Percentiles rank a stretch among this genome's conserved stretches.
Conservation (phyloP, 2,329 filamentous ascomycete genomes). For the Penicillium psychrosexuale region DNA sequence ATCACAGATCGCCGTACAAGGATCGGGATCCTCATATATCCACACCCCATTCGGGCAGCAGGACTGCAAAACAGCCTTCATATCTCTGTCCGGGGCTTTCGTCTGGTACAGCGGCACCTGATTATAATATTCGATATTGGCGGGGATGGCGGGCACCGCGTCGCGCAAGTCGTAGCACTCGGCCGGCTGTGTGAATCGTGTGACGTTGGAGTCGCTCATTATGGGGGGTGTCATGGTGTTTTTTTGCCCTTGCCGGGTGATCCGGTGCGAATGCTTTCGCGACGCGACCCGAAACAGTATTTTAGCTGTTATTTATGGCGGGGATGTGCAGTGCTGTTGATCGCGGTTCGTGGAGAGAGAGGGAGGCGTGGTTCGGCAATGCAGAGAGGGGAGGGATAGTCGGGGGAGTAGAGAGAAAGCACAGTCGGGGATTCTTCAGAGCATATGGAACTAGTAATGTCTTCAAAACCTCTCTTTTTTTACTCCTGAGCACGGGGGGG, state of each 20-base stretch:
- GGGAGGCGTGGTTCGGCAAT: not conserved
- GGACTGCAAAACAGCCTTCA: constrained; percentile 8
- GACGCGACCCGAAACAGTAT: not conserved
- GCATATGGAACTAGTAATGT: not conserved
- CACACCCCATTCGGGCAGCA: constrained; percentile 14
- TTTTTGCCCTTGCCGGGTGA: not conserved
- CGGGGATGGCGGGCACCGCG: constrained; percentile 3
- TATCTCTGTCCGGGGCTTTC: not conserved
- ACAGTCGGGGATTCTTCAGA: not conserved
- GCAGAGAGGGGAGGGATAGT: not conserved
- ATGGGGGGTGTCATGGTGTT: not conserved
- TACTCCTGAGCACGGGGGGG: not conserved
- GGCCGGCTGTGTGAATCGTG: constrained; percentile 7
- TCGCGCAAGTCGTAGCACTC: constrained; percentile 14
- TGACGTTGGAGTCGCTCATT: not conserved
- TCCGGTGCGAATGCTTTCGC: not conserved
- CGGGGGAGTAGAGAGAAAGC: not conserved
- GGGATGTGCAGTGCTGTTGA: not conserved
- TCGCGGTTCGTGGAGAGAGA: not conserved
- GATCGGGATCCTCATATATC: constrained; percentile 12
- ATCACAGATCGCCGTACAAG: constrained; percentile 18
- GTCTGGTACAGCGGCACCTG: constrained; percentile 19
- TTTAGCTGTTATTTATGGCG: not conserved
- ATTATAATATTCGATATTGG: constrained; percentile 9
- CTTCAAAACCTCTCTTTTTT: not conserved